Evolutionary conservation across 2,329 filamentous ascomycete species (phyloP), one percentile per base, ranked within the genome.

Genomic region (Fusarium marasasianum): DNA sequence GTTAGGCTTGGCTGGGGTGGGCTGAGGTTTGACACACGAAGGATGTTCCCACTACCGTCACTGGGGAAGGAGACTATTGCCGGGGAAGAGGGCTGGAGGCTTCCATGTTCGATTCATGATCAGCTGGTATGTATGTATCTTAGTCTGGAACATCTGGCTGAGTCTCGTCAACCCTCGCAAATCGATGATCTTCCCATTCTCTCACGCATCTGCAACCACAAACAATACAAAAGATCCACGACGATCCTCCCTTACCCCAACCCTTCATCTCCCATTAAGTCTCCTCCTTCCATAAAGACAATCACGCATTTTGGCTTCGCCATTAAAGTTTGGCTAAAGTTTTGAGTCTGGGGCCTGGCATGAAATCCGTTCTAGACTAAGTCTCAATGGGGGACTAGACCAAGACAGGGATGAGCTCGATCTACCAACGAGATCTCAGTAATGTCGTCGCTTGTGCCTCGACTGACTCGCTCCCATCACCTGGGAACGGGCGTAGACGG

Each of bases 301-400:
- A 40, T 35, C 56, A 38, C 20, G 29, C 54, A 29, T 55, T 44
- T 50, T 61, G 31, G 41, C 45, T 41, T 37, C 18, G 14, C 33
- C 20, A 69, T 58, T 64, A 69, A 26, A 65, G 58, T 69, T 69
- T 33, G 12, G 13, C 66, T 65, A 69, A 41, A 67, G 37, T 29
- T 50, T 38, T 31, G 31, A 22, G 24, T 50, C 37, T 59, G 35
- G 35, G 35, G 35, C 29, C 31, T 61, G 29, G 22, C n/a, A 68
- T 51, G 63, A 37, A 33, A 43, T 35, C 29, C 6, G 22, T 51
- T 58, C 61, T 51, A 44, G 51, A 35, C 64, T 47, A 53, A n/a
- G 26, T 22, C 64, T 26, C 15, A 37, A 69, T 41, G 26, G 8
- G 24, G 41, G 2, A 11, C 29, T 54, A 40, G 51, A 0, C 20